phyloP scores from a whole-genome alignment of 2,329 filamentous ascomycete species.

The Trichoderma atroviride region DNA sequence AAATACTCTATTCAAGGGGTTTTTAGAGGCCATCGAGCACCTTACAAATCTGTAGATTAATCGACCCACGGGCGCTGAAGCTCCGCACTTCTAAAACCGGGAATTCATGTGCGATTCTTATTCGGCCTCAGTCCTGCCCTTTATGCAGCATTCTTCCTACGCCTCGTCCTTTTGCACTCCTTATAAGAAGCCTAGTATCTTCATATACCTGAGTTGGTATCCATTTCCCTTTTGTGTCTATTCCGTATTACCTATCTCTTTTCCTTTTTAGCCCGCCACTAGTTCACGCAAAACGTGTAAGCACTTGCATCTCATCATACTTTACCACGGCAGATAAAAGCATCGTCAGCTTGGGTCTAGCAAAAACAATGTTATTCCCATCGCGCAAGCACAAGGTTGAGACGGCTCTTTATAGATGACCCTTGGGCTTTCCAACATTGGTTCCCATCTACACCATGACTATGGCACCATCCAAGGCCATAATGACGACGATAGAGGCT shows the following conservation, averaged over 20 bases:
- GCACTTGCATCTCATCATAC: not conserved
- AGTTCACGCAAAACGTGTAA: constrained; percentile 10
- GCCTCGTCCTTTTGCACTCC: not conserved
- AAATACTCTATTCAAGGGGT: not conserved
- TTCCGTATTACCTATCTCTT: not conserved
- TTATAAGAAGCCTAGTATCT: not conserved
- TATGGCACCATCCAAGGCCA: constrained; percentile 1
- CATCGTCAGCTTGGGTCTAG: not conserved
- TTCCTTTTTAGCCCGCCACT: not conserved
- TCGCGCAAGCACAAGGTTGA: constrained; percentile 5
- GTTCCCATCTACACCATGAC: not conserved
- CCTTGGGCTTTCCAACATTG: not conserved
- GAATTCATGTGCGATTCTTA: not conserved
- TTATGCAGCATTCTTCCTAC: not conserved
- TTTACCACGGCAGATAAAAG: constrained; percentile 5
- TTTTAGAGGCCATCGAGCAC: not conserved
- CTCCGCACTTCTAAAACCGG: not conserved
- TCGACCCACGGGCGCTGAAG: not conserved
- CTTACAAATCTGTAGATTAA: not conserved
- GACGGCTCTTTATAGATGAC: not conserved
- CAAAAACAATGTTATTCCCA: not conserved
- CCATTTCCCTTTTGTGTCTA: not conserved
- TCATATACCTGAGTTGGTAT: not conserved
- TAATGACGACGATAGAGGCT: constrained; percentile 8
- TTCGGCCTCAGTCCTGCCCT: too few species aligned